Evolutionary conservation across 352 stramenopile species (phyloP).

Genomic region (Phytopythium mirpurense): DNA sequence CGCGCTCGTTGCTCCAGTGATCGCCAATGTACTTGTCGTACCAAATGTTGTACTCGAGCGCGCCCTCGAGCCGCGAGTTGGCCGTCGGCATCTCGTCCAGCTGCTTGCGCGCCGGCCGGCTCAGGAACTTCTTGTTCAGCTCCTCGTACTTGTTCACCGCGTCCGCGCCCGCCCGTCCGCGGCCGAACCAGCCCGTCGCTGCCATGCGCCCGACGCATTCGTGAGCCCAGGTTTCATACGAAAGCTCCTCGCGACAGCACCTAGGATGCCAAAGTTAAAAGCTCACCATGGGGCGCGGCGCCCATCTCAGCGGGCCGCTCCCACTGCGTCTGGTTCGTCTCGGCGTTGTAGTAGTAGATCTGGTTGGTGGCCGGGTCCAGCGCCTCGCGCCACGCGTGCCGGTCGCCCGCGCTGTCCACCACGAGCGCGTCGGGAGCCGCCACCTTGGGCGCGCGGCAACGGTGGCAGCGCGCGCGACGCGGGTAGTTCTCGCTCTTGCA

Average conservation of each 20-base stretch:
- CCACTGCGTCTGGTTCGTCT: slow-evolving; percentile 88
- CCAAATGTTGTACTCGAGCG: slow-evolving; percentile 95
- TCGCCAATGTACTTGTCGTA: slow-evolving; percentile 93
- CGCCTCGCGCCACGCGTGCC: slow-evolving; percentile 85
- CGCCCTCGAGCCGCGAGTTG: slow-evolving; percentile 87
- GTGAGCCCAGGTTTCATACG: no score
- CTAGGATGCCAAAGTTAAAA: no score
- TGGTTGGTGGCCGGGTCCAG: slow-evolving; percentile 87
- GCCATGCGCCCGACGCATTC: not conserved
- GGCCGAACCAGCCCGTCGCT: slow-evolving; percentile 92
- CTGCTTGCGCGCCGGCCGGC: slow-evolving; percentile 86
- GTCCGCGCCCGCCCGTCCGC: slow-evolving; percentile 73
- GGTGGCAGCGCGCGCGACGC: slow-evolving; percentile 62
- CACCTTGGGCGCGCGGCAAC: slow-evolving; percentile 78
- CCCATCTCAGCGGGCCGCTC: slow-evolving; percentile 89
- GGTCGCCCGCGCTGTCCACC: slow-evolving; percentile 37
- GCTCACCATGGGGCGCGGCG: slow-evolving; percentile 66
- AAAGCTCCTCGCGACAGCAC: no score
- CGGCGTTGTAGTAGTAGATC: slow-evolving; percentile 93
- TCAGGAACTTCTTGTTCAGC: slow-evolving; percentile 82
- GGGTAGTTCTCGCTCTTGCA: slow-evolving; percentile 88
- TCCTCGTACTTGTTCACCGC: slow-evolving; percentile 74
- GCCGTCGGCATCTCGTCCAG: slow-evolving; percentile 83
- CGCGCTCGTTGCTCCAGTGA: slow-evolving; percentile 81
- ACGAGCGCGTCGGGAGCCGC: slow-evolving; percentile 51